phyloP scores from a whole-genome alignment of 139 green algal species.

The Trebouxia sp. region DNA sequence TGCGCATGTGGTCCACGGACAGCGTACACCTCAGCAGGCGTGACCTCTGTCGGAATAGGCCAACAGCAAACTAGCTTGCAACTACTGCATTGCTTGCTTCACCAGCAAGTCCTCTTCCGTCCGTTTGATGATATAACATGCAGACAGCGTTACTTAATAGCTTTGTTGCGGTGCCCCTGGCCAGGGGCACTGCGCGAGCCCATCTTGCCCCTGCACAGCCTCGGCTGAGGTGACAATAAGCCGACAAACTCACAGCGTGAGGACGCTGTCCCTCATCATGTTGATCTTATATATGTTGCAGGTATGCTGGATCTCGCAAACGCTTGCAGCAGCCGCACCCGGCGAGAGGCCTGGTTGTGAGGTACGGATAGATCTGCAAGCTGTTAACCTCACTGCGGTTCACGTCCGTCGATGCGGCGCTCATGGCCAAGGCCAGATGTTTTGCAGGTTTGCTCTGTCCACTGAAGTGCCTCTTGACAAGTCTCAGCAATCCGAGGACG shows the following conservation, averaged over 20 bases:
- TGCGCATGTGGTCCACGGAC: background rate
- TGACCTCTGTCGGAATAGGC: background rate
- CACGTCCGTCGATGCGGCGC: no score
- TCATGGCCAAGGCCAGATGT: no score
- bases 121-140: conserved; percentile 9
- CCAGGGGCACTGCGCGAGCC: background rate
- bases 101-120: no score
- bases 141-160: background rate
- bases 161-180: background rate
- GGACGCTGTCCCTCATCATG: background rate
- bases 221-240: background rate
- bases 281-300: background rate
- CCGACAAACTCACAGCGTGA: background rate
- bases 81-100: no score
- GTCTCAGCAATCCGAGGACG: background rate
- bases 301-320: background rate
- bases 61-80: no score
- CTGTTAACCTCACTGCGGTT: no score
- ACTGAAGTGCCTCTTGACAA: background rate
- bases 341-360: background rate
- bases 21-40: background rate
- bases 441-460: background rate
- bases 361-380: background rate
- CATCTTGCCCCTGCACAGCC: background rate
- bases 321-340: background rate